Evolutionary conservation across 192 early-diverging fungal species (phyloP), one percentile per base, ranked within the genome.

Genomic region (Linnemannia schmuckeri): DNA sequence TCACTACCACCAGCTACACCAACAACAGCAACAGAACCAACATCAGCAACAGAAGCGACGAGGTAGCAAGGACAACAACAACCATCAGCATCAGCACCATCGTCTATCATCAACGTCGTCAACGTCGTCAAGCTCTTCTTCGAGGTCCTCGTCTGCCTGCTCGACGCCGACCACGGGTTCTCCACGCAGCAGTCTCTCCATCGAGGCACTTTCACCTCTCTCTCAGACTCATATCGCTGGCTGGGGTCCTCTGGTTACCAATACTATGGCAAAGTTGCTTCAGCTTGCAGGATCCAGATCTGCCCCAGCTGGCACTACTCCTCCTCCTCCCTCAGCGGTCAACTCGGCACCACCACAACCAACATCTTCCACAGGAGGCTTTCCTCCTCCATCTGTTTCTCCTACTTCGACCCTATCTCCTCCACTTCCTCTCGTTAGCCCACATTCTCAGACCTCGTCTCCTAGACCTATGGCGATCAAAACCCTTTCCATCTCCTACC

Each of bases 401-500:
- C 41, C 57, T 41, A 9, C 38, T 15, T 40, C 57, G 38, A 10
- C 75, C 6, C n/a, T 41, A 33, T 24, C 57, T 41, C 22, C 44
- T 18, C 35, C 40, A 68, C 49, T 9, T 10, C 30, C 15, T 13
- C 42, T 22, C 10, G 20, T 20, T 47, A 38, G n/a, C 33, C 52
- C 17, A 37, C 78, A 38, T 37, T 33, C 40, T 70, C 68, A 57
- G 30, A 42, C 72, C 12, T 33, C 5, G 61, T 66, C 61, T 27
- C 27, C 46, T 18, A 15, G 27, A 22, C 27, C 55, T 18, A 44
- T n/a, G 37, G 37, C 63, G 37, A 27, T 70, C 13, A 82, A 70
- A n/a, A 77, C 81, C 15, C 15, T 70, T 27, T 82, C 81, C 3
- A 82, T 82, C n/a, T 77, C 81, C 3, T 77, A 77, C 52, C 81